These are phyloP conservation scores for Penstemon davidsonii DNA, from an alignment of 257 asterid species.

Conservation along the genomic window DNA sequence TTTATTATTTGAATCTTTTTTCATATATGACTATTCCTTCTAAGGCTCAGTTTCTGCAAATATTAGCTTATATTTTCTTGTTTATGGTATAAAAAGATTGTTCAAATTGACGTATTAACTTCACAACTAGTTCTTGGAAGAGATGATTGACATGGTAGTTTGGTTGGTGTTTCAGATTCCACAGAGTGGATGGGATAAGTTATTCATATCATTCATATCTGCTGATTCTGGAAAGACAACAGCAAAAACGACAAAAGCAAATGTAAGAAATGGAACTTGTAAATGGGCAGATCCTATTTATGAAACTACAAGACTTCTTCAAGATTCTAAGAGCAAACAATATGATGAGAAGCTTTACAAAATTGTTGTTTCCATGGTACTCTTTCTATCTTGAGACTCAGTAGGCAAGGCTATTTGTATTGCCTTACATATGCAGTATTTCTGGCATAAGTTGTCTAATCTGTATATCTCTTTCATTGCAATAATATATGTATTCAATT, in stretches of 20 bases:
- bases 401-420: background rate
- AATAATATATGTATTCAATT: slow-evolving; percentile 9
- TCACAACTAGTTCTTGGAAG: background rate
- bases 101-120: too few species aligned
- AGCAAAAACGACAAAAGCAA: slow-evolving; percentile 91
- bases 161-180: slow-evolving; percentile 68
- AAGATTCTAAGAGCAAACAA: slow-evolving; percentile 79
- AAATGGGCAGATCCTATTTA: slow-evolving; percentile 99
- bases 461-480: background rate
- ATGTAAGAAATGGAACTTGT: slow-evolving; percentile 89
- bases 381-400: slow-evolving; percentile 24
- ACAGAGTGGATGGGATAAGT: slow-evolving; percentile 95
- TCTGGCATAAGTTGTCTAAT: background rate
- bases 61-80: background rate
- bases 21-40: background rate
- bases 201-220: slow-evolving; percentile 78
- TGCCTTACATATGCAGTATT: slow-evolving; percentile 12
- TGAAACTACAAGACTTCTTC: slow-evolving; percentile 94
- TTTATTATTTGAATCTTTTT: background rate
- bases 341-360: slow-evolving; percentile 93
- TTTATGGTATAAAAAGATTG: too few species aligned
- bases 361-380: slow-evolving; percentile 90
- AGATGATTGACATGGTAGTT: slow-evolving; percentile 11
- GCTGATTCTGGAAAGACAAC: slow-evolving; percentile 82
- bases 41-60: background rate